Conservation (phyloP, 2,329 filamentous ascomycete genomes). For the Aspergillus jensenii region DNA sequence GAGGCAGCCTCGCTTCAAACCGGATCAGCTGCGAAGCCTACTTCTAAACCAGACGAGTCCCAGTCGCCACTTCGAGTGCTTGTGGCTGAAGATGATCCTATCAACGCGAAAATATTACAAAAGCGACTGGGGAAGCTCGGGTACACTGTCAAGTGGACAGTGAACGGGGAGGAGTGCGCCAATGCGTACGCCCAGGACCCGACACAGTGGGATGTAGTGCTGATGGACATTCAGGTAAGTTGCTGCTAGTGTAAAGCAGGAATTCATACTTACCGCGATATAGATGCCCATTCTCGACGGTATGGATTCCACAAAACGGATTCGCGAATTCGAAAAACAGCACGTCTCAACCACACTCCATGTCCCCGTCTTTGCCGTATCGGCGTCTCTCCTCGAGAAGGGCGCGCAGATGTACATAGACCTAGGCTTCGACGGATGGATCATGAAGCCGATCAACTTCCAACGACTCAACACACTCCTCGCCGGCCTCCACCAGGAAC, state of each 20-base stretch:
- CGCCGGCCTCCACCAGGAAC: constrained; percentile 64
- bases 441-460: constrained; percentile 85
- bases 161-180: constrained; percentile 85
- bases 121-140: constrained; percentile 77
- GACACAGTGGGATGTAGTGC: constrained; percentile 69
- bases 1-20: background rate
- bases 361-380: constrained; percentile 84
- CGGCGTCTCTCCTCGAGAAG: constrained; percentile 74
- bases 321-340: constrained; percentile 68
- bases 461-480: constrained; percentile 69
- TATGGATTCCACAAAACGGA: constrained; percentile 80
- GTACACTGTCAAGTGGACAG: constrained; percentile 69
- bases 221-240: constrained; percentile 92
- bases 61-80: constrained; percentile 51
- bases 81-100: constrained; percentile 84
- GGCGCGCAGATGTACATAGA: constrained; percentile 69
- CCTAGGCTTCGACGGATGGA: constrained; percentile 86
- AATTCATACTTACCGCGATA: background rate
- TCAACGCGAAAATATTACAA: constrained; percentile 80
- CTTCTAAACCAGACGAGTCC: background rate
- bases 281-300: constrained; percentile 97
- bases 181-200: constrained; percentile 65
- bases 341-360: constrained; percentile 41
- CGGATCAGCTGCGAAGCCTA: background rate
- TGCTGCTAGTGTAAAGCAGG: background rate